phyloP scores from a whole-genome alignment of 352 stramenopile species.

The Pythium utonaiense region DNA sequence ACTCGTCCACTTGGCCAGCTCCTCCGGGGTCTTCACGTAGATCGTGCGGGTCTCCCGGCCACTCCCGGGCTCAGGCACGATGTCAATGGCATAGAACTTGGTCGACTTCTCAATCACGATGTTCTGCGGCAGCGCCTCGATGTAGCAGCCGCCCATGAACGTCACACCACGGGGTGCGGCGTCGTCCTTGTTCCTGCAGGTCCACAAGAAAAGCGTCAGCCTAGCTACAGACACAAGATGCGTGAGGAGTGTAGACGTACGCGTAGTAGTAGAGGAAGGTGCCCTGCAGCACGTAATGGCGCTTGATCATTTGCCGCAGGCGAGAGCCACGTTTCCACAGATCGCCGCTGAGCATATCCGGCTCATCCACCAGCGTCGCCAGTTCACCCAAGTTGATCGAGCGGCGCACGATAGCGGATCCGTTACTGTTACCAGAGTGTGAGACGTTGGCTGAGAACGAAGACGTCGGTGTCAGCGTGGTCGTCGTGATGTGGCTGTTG shows the following conservation, averaged over 20 bases:
- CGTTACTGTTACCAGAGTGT: background rate
- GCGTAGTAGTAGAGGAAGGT: conserved; percentile 89
- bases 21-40: conserved; percentile 72
- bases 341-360: conserved; percentile 43
- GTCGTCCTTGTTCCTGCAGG: conserved; percentile 55
- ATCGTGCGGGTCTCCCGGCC: conserved; percentile 75
- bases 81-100: conserved; percentile 88
- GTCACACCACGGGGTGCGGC: conserved; percentile 67
- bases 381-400: conserved; percentile 24
- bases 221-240: background rate
- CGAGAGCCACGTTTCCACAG: conserved; percentile 77
- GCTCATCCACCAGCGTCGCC: conserved; percentile 31
- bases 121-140: conserved; percentile 52
- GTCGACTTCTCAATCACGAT: conserved; percentile 71
- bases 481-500: conserved; percentile 5
- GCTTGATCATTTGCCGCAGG: conserved; percentile 85
- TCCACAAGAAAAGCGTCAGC: background rate
- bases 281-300: conserved; percentile 81
- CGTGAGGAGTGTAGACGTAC: conserved; percentile 26
- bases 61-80: conserved; percentile 65
- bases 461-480: conserved; percentile 5
- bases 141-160: conserved; percentile 81
- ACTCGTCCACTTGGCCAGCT: conserved; percentile 75
- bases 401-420: conserved; percentile 1
- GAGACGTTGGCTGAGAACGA: background rate